phyloP scores from a whole-genome alignment of 371 early-diverging fungal species.

The Lichtheimia hyalospora region DNA sequence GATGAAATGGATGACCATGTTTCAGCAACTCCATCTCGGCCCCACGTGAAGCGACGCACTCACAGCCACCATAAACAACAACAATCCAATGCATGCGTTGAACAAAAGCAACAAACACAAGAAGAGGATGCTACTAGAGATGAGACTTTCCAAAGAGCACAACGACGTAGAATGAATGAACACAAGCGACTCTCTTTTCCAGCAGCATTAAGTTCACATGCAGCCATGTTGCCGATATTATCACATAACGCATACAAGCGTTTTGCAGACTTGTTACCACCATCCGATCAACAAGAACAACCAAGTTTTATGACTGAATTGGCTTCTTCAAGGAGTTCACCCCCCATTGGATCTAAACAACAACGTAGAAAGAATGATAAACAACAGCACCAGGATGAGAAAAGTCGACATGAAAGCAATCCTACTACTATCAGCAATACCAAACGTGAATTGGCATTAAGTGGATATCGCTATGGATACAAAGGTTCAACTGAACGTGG shows the following conservation, averaged over 20 bases:
- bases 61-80: background rate
- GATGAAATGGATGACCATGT: slow-evolving; percentile 2
- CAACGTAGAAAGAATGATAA: slow-evolving; percentile 2
- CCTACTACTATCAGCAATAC: background rate
- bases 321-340: slow-evolving; percentile 33
- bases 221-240: slow-evolving; percentile 23
- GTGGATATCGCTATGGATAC: slow-evolving; percentile 27
- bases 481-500: slow-evolving; percentile 20
- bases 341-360: slow-evolving; percentile 9
- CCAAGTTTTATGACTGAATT: slow-evolving; percentile 3
- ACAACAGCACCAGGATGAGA: background rate
- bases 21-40: background rate
- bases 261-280: slow-evolving; percentile 30
- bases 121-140: too few species aligned
- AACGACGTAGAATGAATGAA: background rate
- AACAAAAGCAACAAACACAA: slow-evolving; percentile 4
- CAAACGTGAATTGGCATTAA: slow-evolving; percentile 20
- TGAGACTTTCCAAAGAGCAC: background rate
- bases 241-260: slow-evolving; percentile 28
- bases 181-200: slow-evolving; percentile 4
- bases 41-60: background rate
- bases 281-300: slow-evolving; percentile 10
- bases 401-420: too few species aligned
- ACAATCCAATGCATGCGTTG: background rate
- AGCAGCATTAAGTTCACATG: slow-evolving; percentile 16